phyloP scores from a whole-genome alignment of 1,284 basidiomycete species.

The Phellopilus nigrolimitatus region DNA sequence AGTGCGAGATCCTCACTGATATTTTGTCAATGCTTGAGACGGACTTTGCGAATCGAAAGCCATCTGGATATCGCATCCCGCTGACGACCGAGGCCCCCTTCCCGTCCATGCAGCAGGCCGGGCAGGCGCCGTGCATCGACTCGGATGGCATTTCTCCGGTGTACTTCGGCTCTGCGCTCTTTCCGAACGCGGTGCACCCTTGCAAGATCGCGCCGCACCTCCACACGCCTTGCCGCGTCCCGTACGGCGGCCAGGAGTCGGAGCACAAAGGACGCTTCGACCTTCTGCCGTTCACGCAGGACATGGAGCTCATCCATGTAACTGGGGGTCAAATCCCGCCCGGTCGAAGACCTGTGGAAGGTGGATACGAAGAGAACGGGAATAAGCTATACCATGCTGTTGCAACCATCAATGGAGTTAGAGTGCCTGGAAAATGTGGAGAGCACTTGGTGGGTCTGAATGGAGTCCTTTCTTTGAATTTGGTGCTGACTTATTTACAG shows the following conservation, averaged over 20 bases:
- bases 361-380: constrained; percentile 40
- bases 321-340: constrained; percentile 53
- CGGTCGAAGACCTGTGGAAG: constrained; percentile 37
- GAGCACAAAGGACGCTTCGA: constrained; percentile 54
- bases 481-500: constrained; percentile 28
- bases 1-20: no score
- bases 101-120: constrained; percentile 39
- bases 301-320: constrained; percentile 68
- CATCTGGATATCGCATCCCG: constrained; percentile 61
- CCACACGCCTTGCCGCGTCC: constrained; percentile 43
- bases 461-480: constrained; percentile 25
- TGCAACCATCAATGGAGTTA: constrained; percentile 42
- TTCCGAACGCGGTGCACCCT: constrained; percentile 64
- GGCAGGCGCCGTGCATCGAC: constrained; percentile 47
- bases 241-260: constrained; percentile 58
- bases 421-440: constrained; percentile 69
- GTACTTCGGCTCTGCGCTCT: constrained; percentile 67
- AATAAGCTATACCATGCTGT: constrained; percentile 51
- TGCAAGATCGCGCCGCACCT: constrained; percentile 69
- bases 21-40: no score
- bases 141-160: constrained; percentile 50
- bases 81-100: constrained; percentile 43
- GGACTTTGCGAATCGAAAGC: no score
- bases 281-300: constrained; percentile 44
- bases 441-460: constrained; percentile 53